Percentiles rank a stretch among this genome's conserved stretches.
These are phyloP conservation scores for Solanum paucissectum DNA, from an alignment of 257 asterid genomes.

Conservation along the genomic window DNA sequence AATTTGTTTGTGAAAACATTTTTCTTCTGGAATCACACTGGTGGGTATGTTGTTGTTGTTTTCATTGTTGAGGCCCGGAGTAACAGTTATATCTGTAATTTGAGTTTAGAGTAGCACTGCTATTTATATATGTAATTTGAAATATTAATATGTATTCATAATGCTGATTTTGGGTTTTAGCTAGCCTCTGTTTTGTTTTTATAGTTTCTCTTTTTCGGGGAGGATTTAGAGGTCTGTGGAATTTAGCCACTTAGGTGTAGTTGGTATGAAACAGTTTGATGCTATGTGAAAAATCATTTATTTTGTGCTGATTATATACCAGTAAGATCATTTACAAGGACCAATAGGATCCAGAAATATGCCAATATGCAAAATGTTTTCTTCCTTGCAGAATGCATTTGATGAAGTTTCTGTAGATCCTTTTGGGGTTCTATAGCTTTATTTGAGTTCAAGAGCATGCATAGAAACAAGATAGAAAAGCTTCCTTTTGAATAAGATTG, in stretches of 20 bases:
- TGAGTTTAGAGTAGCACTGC: not conserved
- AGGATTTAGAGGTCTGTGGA: not conserved
- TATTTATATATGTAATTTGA: not conserved
- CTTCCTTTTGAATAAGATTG: not conserved
- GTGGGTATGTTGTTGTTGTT: not conserved
- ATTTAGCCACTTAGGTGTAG: not conserved
- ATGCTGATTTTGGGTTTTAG: not conserved
- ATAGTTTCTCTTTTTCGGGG: not conserved
- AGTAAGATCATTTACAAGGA: not conserved
- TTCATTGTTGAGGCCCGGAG: not conserved
- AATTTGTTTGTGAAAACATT: not conserved
- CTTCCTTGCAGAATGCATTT: not conserved
- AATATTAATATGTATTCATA: not conserved
- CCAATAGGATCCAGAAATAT: not conserved
- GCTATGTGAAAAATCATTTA: not conserved
- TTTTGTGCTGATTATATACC: not conserved
- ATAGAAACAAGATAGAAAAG: not conserved
- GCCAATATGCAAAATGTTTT: not conserved
- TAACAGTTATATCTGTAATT: not conserved
- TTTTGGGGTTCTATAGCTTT: not conserved
- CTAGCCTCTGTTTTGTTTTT: not conserved
- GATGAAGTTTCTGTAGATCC: not conserved
- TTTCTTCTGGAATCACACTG: not conserved
- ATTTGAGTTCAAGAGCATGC: not conserved
- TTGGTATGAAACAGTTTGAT: not conserved